These are phyloP conservation scores for Diaporthe longicolla DNA, from an alignment of 2,329 filamentous ascomycete genomes.

Conservation along the genomic window DNA sequence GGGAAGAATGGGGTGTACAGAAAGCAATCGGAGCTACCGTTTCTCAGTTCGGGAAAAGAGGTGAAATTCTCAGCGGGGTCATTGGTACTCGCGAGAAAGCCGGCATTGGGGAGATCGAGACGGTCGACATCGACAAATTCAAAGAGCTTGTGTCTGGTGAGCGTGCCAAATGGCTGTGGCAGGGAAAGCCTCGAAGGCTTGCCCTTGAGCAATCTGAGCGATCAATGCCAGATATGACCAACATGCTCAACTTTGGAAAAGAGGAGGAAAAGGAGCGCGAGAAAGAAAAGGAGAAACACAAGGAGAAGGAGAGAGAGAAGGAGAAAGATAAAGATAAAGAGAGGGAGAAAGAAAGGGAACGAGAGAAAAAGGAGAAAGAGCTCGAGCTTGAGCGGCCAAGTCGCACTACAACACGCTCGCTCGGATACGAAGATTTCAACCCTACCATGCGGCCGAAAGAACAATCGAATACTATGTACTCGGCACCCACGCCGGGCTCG, in stretches of 20 bases:
- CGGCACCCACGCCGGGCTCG: constrained; percentile 60
- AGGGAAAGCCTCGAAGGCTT: constrained; percentile 85
- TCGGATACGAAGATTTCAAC: constrained; percentile 66
- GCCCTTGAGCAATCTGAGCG: constrained; percentile 61
- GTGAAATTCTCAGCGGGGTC: constrained; percentile 96
- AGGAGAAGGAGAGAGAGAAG: constrained; percentile 36
- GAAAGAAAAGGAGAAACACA: constrained; percentile 38
- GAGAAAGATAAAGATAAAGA: constrained; percentile 36
- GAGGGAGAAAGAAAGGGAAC: constrained; percentile 31
- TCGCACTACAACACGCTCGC: constrained; percentile 63
- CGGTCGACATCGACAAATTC: constrained; percentile 88
- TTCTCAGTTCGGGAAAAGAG: constrained; percentile 92
- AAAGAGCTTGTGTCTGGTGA: constrained; percentile 84
- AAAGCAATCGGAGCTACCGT: constrained; percentile 96
- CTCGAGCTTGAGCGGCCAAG: constrained; percentile 41
- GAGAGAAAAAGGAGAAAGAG: constrained; percentile 32
- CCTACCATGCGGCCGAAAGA: constrained; percentile 60
- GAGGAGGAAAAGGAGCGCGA: constrained; percentile 61
- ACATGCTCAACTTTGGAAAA: constrained; percentile 65
- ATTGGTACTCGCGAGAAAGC: constrained; percentile 89
- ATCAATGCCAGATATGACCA: constrained; percentile 60
- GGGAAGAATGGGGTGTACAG: constrained; percentile 92
- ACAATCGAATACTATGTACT: constrained; percentile 60
- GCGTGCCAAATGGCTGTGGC: constrained; percentile 93
- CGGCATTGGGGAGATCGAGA: constrained; percentile 93